Conservation (phyloP, 345 rosid species). For the Erodium maritimum region DNA sequence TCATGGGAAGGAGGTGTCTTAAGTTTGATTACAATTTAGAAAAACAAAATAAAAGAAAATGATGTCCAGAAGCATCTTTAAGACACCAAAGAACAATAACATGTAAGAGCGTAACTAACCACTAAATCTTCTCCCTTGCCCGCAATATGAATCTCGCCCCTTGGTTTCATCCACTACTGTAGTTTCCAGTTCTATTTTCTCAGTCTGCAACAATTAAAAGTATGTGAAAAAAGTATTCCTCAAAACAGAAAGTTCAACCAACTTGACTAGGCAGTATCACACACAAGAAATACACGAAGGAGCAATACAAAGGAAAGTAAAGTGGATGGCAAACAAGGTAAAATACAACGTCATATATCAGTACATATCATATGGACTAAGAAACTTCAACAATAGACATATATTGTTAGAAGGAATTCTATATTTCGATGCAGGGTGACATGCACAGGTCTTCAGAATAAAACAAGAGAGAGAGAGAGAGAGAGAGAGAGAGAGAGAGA, state of each 20-base stretch:
- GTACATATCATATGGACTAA: too few species aligned
- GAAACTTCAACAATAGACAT: too few species aligned
- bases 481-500: too few species aligned
- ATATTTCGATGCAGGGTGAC: too few species aligned
- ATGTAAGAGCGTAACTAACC: conserved; percentile 43
- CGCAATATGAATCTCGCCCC: conserved; percentile 83
- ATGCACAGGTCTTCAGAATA: too few species aligned
- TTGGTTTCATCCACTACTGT: conserved; percentile 98
- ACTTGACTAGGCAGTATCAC: neutral
- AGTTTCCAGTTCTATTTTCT: conserved; percentile 93
- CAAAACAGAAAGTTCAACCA: conserved; percentile 1
- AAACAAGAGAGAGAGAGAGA: too few species aligned
- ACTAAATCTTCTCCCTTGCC: conserved; percentile 83
- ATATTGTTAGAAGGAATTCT: too few species aligned
- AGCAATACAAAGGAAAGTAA: neutral
- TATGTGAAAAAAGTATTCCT: neutral
- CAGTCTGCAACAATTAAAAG: conserved; percentile 39
- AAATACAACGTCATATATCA: too few species aligned
- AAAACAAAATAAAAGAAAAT: neutral
- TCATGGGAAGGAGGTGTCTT: neutral
- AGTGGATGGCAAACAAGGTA: neutral
- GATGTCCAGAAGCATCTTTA: neutral
- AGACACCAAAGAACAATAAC: neutral
- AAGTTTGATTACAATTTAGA: neutral
- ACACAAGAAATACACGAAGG: neutral